Evolutionary conservation across 352 stramenopile species (phyloP), one percentile per base, ranked within the genome.

Genomic region (Pythium graminicola): DNA sequence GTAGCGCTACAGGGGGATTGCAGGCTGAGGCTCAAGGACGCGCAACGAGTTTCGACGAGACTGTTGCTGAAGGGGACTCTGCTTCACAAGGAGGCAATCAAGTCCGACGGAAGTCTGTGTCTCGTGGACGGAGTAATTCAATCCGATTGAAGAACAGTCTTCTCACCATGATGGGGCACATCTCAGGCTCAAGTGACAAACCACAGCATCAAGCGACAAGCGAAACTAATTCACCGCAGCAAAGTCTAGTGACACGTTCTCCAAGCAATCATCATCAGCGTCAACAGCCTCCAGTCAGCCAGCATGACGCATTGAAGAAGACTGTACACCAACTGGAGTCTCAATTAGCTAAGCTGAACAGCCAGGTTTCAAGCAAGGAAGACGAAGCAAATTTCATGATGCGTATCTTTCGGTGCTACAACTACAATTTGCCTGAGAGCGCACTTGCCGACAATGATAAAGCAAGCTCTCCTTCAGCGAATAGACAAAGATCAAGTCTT

Each of bases 361-460:
- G 76, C 24, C 73, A 91, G 57, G 73, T 91, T 1, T 54, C 54
- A 4, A 48, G 76, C 13, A 91, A 91, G 29, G 80, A 89, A 51
- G 70, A 83, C 16, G 28, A 51, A 4, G 75, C 75, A 0, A 84
- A 80, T 53, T 63, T 72, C 28, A 74, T 69, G 3, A 68, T 91
- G 67, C 69, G 76, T 6, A 50, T 69, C 7, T 87, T 91, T 42
- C 75, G 77, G 2, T 87, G 77, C 36, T 89, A 86, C 73, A 91
- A 91, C 46, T 91, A 91, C 62, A 91, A 87, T 39, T 62, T 91
- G 16, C 73, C 80, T 3, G 75, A 85, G 54, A 76, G 62, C 17
- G 65, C 68, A 42, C 60, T 68, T 10, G 67, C 67, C 23, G 75
- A 88, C 26, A 64, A 70, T 14, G 80, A 88, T 26, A 67, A 56